Conservation (phyloP, 1,284 basidiomycete species). For the Ceratobasidium papillatum region DNA sequence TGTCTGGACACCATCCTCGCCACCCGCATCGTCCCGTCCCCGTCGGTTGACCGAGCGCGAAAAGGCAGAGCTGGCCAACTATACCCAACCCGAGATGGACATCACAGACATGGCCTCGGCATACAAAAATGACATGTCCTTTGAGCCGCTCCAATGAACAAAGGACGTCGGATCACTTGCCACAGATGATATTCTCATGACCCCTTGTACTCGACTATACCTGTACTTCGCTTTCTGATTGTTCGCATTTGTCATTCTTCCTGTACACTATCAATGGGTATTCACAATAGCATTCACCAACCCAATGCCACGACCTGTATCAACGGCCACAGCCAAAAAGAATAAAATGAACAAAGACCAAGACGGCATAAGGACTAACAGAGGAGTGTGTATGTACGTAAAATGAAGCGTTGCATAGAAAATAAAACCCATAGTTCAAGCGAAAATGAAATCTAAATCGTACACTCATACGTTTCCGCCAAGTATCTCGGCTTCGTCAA, state of each 20-base stretch:
- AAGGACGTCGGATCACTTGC: background rate
- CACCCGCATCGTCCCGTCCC: background rate
- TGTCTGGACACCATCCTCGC: background rate
- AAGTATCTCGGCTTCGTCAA: constrained; percentile 57
- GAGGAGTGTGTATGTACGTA: constrained; percentile 11
- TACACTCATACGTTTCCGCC: constrained; percentile 11
- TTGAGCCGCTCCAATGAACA: constrained; percentile 20
- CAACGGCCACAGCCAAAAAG: constrained; percentile 20
- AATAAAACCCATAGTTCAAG: constrained; percentile 4
- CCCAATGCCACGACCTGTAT: constrained; percentile 21
- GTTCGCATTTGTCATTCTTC: background rate
- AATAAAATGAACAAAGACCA: background rate
- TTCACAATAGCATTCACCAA: constrained; percentile 10
- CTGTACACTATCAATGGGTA: constrained; percentile 5
- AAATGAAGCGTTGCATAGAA: constrained; percentile 21
- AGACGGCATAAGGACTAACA: background rate
- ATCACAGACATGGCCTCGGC: constrained; percentile 20
- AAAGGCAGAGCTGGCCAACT: constrained; percentile 23
- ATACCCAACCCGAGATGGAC: constrained; percentile 32
- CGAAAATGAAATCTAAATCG: constrained; percentile 1
- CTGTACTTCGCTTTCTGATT: constrained; percentile 4
- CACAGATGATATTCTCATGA: no score
- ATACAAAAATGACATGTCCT: background rate
- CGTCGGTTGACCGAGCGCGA: constrained; percentile 17
- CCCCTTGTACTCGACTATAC: background rate